Evolutionary conservation across 768 basidiomycete species (phyloP).

Genomic region (Panaeolus cyanescens): DNA sequence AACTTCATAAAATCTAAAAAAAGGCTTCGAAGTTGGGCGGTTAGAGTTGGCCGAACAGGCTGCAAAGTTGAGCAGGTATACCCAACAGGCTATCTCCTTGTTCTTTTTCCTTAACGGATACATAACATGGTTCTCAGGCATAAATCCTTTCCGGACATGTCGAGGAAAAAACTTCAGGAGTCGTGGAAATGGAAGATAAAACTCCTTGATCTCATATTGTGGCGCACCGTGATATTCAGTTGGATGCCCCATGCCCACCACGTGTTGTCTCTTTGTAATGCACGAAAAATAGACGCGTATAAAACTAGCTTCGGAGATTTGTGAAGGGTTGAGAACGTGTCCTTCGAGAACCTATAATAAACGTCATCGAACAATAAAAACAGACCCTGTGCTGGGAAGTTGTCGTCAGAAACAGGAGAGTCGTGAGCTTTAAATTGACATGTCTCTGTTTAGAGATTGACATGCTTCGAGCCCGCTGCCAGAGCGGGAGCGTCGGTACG

Average conservation of each 20-base stretch:
- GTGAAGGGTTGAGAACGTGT: conserved; percentile 2
- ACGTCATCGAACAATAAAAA: background rate
- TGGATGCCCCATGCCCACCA: background rate
- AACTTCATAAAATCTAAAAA: no score
- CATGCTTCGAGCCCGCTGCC: background rate
- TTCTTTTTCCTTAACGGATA: background rate
- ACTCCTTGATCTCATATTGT: background rate
- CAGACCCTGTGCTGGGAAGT: background rate
- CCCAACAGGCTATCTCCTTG: background rate
- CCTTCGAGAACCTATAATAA: background rate
- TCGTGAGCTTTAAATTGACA: background rate
- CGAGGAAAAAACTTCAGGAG: background rate
- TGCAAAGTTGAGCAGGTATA: background rate
- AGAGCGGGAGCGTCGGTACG: background rate
- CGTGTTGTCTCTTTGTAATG: background rate
- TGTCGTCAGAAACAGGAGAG: background rate
- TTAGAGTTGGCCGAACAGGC: no score
- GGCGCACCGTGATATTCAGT: background rate
- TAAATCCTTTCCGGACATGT: background rate
- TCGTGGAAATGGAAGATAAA: background rate
- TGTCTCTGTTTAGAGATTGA: background rate
- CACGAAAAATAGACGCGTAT: conserved; percentile 1
- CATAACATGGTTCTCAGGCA: background rate
- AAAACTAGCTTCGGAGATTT: background rate
- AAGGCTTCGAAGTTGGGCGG: no score